phyloP scores from a whole-genome alignment of 352 stramenopile species.

The Pythium aristosporum region DNA sequence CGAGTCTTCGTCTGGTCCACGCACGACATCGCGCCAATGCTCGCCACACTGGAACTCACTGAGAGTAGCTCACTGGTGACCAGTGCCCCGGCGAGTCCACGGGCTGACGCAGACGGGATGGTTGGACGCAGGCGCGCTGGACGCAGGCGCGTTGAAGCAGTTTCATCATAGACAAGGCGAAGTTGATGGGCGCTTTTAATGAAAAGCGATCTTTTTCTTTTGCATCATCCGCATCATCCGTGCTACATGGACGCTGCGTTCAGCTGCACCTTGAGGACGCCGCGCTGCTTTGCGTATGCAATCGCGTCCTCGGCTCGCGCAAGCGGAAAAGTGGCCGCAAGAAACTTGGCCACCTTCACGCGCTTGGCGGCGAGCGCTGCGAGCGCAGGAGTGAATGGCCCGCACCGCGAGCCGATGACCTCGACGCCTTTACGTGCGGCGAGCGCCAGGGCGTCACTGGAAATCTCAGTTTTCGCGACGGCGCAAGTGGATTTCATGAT shows the following conservation, averaged over 20 bases:
- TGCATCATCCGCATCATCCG: not conserved
- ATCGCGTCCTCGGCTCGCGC: conserved; percentile 44
- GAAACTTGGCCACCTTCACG: conserved; percentile 68
- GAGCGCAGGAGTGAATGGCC: conserved; percentile 56
- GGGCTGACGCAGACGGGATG: not conserved
- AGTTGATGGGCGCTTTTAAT: too few species aligned
- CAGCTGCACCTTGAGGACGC: conserved; percentile 66
- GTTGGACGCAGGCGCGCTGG: too few species aligned
- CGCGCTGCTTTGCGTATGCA: conserved; percentile 43
- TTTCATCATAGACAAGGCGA: too few species aligned
- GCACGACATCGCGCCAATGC: not conserved
- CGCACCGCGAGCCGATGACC: conserved; percentile 66
- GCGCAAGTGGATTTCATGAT: conserved; percentile 33
- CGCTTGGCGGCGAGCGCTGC: conserved; percentile 44
- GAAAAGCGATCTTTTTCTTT: not conserved
- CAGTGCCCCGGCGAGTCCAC: not conserved
- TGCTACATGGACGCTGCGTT: conserved; percentile 24
- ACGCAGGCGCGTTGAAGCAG: too few species aligned
- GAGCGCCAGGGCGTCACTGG: not conserved
- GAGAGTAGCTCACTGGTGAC: too few species aligned
- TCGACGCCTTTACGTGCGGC: conserved; percentile 40
- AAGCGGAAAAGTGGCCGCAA: conserved; percentile 62
- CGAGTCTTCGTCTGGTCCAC: conserved; percentile 2
- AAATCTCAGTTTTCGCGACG: conserved; percentile 12
- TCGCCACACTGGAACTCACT: too few species aligned